These are phyloP conservation scores for Antrodiella citrinella DNA, from an alignment of 768 basidiomycete species.

Conservation along the genomic window DNA sequence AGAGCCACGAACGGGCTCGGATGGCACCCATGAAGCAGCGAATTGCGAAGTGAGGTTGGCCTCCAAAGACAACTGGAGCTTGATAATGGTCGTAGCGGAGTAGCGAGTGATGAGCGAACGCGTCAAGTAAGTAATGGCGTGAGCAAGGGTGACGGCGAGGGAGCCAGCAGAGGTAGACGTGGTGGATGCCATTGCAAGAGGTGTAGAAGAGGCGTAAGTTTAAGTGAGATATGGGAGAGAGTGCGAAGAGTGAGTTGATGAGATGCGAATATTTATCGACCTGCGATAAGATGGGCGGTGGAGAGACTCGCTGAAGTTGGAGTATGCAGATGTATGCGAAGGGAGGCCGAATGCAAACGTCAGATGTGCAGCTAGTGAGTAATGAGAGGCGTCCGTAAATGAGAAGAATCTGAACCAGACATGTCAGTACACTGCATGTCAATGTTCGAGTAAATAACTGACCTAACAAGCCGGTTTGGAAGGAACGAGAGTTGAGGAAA, in stretches of 20 bases:
- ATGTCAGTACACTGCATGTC: constrained; percentile 12
- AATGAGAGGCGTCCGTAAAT: constrained; percentile 11
- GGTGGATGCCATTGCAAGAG: constrained; percentile 24
- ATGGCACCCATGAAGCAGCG: constrained; percentile 55
- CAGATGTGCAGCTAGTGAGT: constrained; percentile 18
- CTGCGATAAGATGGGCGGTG: constrained; percentile 44
- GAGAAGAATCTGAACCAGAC: constrained; percentile 12
- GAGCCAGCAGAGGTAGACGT: constrained; percentile 29
- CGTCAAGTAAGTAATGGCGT: constrained; percentile 69
- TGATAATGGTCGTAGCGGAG: constrained; percentile 53
- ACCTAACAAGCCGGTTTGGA: constrained; percentile 20
- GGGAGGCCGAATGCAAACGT: constrained; percentile 15
- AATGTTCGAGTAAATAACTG: no score
- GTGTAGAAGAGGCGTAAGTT: neutral
- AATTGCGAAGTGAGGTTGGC: constrained; percentile 65
- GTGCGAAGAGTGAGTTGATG: constrained; percentile 16
- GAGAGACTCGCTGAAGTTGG: constrained; percentile 27
- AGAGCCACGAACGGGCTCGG: constrained; percentile 59
- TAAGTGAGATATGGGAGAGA: constrained; percentile 2
- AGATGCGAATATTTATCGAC: constrained; percentile 41
- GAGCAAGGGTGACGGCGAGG: constrained; percentile 62
- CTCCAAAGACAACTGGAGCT: constrained; percentile 66
- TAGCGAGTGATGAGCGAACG: constrained; percentile 50
- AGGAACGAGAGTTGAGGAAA: constrained; percentile 13
- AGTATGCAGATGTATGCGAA: constrained; percentile 21